A percentile compares a stretch with the other conserved stretches of the same genome.
These are phyloP conservation scores for Arthrobotrys musiformis DNA, from an alignment of 2,329 filamentous ascomycete species.

Conservation along the genomic window DNA sequence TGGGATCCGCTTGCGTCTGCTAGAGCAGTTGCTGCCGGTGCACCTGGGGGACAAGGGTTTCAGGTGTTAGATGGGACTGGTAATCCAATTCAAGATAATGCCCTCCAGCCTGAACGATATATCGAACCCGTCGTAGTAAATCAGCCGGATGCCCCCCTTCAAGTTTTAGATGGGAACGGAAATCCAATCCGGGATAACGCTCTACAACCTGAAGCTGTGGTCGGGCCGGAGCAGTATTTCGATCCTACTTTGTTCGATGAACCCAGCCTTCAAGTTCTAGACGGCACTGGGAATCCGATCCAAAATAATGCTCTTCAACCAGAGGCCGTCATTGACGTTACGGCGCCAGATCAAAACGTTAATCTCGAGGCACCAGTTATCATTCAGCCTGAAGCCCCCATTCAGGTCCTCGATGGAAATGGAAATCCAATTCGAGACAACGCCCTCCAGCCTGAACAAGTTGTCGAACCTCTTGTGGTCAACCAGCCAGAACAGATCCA, in stretches of 20 bases:
- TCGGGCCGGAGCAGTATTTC: constrained; percentile 7
- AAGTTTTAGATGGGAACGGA: constrained; percentile 14
- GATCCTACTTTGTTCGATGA: not conserved
- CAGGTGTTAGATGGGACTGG: not conserved
- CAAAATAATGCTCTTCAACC: not conserved
- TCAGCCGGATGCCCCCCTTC: not conserved
- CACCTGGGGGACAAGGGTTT: not conserved
- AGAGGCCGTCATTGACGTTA: too few relatives aligned
- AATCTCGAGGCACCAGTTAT: too few relatives aligned
- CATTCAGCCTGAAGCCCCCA: too few relatives aligned
- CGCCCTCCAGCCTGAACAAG: not conserved
- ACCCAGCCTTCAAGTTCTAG: not conserved
- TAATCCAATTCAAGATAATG: not conserved
- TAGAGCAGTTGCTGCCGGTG: not conserved
- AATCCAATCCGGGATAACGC: constrained; percentile 1
- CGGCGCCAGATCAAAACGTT: too few relatives aligned
- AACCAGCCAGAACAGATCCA: not conserved
- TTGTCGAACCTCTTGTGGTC: not conserved
- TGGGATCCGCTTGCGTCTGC: not conserved
- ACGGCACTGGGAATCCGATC: constrained; percentile 3
- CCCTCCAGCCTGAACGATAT: not conserved
- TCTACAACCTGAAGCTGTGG: not conserved
- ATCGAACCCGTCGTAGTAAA: not conserved
- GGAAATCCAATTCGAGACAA: constrained; percentile 2
- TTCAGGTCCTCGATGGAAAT: not conserved